Evolutionary conservation across 176 grass and related monocot genomes (phyloP).

Genomic region (Eragrostis nindensis): DNA sequence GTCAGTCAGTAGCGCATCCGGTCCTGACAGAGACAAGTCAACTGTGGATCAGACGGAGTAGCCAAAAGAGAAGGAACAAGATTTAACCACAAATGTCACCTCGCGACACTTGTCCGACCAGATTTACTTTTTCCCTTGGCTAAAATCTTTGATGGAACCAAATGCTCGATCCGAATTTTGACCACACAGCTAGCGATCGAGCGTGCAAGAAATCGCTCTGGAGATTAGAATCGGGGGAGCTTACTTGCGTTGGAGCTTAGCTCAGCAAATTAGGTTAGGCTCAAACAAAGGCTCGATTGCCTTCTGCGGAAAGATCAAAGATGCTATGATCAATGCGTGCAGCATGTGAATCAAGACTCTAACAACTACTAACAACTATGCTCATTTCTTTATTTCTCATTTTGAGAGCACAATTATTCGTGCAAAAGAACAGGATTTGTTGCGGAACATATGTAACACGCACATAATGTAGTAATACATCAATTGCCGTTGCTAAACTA

Average conservation of each 20-base stretch:
- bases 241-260: background rate
- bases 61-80: background rate
- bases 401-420: background rate
- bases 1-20: slow-evolving; percentile 34
- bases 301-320: background rate
- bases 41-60: slow-evolving; percentile 3
- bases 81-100: slow-evolving; percentile 36
- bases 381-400: background rate
- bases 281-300: background rate
- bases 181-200: background rate
- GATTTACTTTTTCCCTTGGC: slow-evolving; percentile 27
- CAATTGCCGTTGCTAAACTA: background rate
- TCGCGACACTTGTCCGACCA: background rate
- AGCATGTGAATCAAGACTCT: slow-evolving; percentile 4
- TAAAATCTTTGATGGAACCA: slow-evolving; percentile 49
- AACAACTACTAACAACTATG: slow-evolving; percentile 3
- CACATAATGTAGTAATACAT: background rate
- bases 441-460: background rate
- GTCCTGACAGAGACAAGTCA: slow-evolving; percentile 32
- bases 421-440: background rate
- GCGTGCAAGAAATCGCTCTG: background rate
- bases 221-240: background rate
- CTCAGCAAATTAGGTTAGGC: slow-evolving; percentile 23
- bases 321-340: background rate
- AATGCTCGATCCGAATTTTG: slow-evolving; percentile 33